Conservation (phyloP, 192 early-diverging fungal genomes). For the Coemansia sp. region DNA sequence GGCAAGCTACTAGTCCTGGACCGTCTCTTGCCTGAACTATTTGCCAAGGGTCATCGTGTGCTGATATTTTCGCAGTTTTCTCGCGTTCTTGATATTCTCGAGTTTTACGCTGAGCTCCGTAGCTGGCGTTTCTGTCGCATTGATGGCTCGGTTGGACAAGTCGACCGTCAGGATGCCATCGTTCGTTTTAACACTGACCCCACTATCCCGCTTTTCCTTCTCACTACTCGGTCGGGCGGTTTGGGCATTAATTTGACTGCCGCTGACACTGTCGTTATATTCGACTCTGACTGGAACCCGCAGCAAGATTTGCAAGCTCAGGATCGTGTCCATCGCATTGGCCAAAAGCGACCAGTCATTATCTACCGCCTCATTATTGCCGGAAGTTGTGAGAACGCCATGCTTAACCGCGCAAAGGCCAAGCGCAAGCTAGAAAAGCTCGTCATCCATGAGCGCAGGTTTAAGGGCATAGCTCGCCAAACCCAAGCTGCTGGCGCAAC, state of each 20-base stretch:
- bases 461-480: conserved; percentile 60
- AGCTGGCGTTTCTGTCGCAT: conserved; percentile 85
- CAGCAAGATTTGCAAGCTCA: conserved; percentile 97
- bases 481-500: background rate
- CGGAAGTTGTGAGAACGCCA: conserved; percentile 83
- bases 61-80: conserved; percentile 95
- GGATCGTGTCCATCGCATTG: conserved; percentile 96
- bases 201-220: conserved; percentile 73
- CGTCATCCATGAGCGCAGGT: conserved; percentile 90
- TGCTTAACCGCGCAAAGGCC: conserved; percentile 76
- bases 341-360: conserved; percentile 89
- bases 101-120: conserved; percentile 85
- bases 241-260: conserved; percentile 97
- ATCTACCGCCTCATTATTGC: conserved; percentile 87
- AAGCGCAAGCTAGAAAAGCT: conserved; percentile 92
- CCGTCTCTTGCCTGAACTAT: conserved; percentile 76
- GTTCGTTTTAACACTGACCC: conserved; percentile 52
- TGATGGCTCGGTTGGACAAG: conserved; percentile 83
- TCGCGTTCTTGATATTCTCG: conserved; percentile 86
- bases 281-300: conserved; percentile 99
- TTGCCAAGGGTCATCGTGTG: conserved; percentile 86
- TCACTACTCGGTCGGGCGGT: conserved; percentile 96
- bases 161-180: conserved; percentile 73
- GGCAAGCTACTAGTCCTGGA: conserved; percentile 92
- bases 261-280: conserved; percentile 95